Conservation (phyloP, 1,284 basidiomycete species). For the Cryptococcus sp. region DNA sequence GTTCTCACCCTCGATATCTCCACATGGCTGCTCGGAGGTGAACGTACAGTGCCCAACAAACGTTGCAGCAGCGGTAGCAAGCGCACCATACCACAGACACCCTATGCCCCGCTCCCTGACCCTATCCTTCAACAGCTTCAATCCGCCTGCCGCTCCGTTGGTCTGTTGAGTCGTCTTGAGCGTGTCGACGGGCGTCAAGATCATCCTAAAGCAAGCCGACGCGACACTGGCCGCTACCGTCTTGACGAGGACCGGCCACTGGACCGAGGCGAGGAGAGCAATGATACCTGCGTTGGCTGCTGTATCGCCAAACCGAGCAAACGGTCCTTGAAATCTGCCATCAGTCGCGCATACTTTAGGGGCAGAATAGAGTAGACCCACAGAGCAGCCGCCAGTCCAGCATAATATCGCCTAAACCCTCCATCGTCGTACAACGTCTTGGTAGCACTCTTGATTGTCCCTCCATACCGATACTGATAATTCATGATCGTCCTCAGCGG, state of each 20-base stretch:
- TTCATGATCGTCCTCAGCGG: conserved; percentile 75
- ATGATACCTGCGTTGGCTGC: conserved; percentile 51
- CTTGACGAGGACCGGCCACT: conserved; percentile 41
- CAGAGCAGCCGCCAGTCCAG: conserved; percentile 76
- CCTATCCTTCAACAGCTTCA: conserved; percentile 59
- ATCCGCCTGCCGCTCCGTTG: conserved; percentile 61
- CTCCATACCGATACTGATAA: conserved; percentile 68
- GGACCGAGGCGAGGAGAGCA: conserved; percentile 33
- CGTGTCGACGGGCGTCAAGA: conserved; percentile 80
- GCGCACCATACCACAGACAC: conserved; percentile 77
- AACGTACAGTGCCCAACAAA: conserved; percentile 75
- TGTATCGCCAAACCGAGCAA: conserved; percentile 74
- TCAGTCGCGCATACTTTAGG: neutral
- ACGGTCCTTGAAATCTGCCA: conserved; percentile 40
- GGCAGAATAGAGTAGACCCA: conserved; percentile 46
- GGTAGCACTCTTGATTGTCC: conserved; percentile 60
- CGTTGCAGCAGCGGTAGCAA: conserved; percentile 81
- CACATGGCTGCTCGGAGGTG: neutral
- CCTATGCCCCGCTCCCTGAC: conserved; percentile 68
- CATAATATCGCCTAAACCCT: conserved; percentile 74
- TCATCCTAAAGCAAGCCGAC: conserved; percentile 70
- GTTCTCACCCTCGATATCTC: neutral
- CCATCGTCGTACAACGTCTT: conserved; percentile 67
- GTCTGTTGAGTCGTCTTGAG: conserved; percentile 89
- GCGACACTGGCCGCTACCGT: conserved; percentile 38